Conservation (phyloP, 495 filamentous ascomycete genomes). For the Cercophora scortea region DNA sequence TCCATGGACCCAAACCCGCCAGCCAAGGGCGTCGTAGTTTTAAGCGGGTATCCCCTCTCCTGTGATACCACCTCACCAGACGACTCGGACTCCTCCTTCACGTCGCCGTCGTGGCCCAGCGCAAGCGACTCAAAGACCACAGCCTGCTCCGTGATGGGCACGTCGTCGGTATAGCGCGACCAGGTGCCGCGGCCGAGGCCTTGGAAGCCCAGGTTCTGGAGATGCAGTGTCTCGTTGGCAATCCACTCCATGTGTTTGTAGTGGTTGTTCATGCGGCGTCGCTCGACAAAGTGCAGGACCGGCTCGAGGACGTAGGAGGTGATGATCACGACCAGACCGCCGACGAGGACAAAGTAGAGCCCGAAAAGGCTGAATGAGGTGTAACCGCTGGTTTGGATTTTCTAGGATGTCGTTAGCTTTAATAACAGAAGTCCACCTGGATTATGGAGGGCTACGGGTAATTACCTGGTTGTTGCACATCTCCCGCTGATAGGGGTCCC, state of each 20-base stretch:
- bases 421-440: background rate
- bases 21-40: too few relatives aligned
- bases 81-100: too few relatives aligned
- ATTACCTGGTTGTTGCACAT: background rate
- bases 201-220: background rate
- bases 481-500: background rate
- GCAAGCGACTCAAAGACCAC: background rate
- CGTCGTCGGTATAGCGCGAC: background rate
- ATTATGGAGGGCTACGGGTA: background rate
- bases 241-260: background rate
- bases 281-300: background rate
- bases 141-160: background rate
- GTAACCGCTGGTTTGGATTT: background rate
- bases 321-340: background rate
- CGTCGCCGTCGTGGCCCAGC: background rate
- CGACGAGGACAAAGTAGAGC: background rate
- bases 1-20: too few relatives aligned
- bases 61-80: too few relatives aligned
- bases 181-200: background rate
- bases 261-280: background rate
- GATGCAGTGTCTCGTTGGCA: background rate
- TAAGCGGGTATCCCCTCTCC: too few relatives aligned
- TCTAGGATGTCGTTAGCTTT: background rate
- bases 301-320: background rate
- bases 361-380: conserved; percentile 2